Evolutionary conservation across 495 filamentous ascomycete genomes (phyloP).

Genomic region (Glarea lozoyensis): DNA sequence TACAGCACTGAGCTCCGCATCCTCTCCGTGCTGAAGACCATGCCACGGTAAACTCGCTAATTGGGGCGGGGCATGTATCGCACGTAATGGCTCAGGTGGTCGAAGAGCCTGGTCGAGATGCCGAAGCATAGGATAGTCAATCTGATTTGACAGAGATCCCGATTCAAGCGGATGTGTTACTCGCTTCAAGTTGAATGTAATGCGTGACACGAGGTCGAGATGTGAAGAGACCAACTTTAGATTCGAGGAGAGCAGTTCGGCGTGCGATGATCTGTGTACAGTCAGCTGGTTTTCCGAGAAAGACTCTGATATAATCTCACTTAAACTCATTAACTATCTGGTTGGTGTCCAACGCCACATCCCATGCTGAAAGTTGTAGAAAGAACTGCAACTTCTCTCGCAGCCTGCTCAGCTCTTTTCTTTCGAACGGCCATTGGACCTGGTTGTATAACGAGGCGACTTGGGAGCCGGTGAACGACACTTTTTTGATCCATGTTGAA

Average conservation of each 20-base stretch:
- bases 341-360: slow-evolving; percentile 3
- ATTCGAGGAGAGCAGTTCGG: slow-evolving; percentile 5
- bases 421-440: slow-evolving; percentile 11
- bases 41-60: background rate
- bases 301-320: background rate
- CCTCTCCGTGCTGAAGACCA: too few species aligned
- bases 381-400: slow-evolving; percentile 7
- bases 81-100: slow-evolving; percentile 1
- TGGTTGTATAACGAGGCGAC: slow-evolving; percentile 2
- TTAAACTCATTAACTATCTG: slow-evolving; percentile 2
- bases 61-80: background rate
- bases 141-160: slow-evolving; percentile 1
- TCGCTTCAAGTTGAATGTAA: slow-evolving; percentile 6
- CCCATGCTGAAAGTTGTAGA: slow-evolving; percentile 4
- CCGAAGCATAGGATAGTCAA: slow-evolving; percentile 11
- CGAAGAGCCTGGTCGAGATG: slow-evolving; percentile 8
- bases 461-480: slow-evolving; percentile 7
- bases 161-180: slow-evolving; percentile 7
- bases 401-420: slow-evolving; percentile 1
- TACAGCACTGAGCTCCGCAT: too few species aligned
- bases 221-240: slow-evolving; percentile 10
- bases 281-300: too few species aligned
- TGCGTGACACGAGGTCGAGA: slow-evolving; percentile 1
- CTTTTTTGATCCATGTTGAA: slow-evolving; percentile 8
- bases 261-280: background rate